Conservation (phyloP, 2,329 filamentous ascomycete genomes). For the Penicillium olsonii region DNA sequence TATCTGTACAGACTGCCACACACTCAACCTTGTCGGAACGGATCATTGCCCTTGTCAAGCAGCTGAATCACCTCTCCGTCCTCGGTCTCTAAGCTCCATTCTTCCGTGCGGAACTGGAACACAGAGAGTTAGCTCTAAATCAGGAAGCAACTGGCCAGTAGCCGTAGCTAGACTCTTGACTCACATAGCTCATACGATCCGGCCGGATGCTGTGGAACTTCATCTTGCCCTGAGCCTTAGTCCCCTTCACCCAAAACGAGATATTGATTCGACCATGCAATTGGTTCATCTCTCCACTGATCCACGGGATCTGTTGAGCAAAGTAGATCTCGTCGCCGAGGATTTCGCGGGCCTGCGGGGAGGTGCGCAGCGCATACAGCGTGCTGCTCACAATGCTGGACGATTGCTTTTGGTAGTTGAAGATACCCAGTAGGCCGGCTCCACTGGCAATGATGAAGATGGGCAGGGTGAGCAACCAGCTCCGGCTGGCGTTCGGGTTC, state of each 20-base stretch:
- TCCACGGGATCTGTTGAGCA: constrained; percentile 76
- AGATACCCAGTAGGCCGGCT: constrained; percentile 77
- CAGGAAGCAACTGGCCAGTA: not conserved
- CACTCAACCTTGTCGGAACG: constrained; percentile 57
- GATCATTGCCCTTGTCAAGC: constrained; percentile 68
- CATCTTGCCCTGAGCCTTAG: constrained; percentile 69
- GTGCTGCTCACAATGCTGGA: constrained; percentile 83
- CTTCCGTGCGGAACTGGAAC: constrained; percentile 75
- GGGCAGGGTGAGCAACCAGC: constrained; percentile 74
- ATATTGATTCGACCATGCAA: constrained; percentile 89
- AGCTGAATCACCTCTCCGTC: constrained; percentile 72
- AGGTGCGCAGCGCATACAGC: constrained; percentile 87
- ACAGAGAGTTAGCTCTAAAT: constrained; percentile 2
- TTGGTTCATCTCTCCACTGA: constrained; percentile 86
- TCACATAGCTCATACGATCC: constrained; percentile 60
- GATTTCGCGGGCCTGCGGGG: constrained; percentile 68
- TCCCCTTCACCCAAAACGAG: constrained; percentile 81
- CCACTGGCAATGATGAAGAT: constrained; percentile 75
- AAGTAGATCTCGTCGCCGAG: constrained; percentile 90
- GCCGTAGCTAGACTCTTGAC: constrained; percentile 31
- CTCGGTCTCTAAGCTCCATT: constrained; percentile 79
- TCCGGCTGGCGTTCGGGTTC: constrained; percentile 48
- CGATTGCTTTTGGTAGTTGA: constrained; percentile 99
- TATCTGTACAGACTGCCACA: constrained; percentile 41
- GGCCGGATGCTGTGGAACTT: constrained; percentile 75